These are phyloP conservation scores for Fusarium citri DNA, from an alignment of 2,329 filamentous ascomycete species.

Conservation along the genomic window DNA sequence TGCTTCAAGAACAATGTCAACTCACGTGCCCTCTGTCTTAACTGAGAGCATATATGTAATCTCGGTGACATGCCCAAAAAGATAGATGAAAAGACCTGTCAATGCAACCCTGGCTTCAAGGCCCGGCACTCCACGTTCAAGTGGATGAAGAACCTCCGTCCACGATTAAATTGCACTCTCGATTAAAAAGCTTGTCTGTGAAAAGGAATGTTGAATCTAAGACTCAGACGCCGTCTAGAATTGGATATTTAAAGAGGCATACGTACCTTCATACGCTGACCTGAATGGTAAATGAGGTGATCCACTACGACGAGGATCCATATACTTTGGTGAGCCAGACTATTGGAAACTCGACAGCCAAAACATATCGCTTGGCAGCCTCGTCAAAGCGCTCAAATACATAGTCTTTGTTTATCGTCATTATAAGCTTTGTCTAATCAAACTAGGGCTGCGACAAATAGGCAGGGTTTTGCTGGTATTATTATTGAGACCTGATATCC, in stretches of 20 bases:
- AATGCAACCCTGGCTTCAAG: constrained; percentile 23
- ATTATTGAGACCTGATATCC: background rate
- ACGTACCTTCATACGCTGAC: background rate
- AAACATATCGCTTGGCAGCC: background rate
- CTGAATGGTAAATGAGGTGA: background rate
- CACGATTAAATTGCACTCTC: background rate
- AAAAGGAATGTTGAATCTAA: constrained; percentile 9
- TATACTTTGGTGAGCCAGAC: background rate
- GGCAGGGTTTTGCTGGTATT: background rate
- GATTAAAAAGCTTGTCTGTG: constrained; percentile 18
- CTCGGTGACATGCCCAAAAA: constrained; percentile 33
- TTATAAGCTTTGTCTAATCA: background rate
- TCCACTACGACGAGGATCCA: background rate
- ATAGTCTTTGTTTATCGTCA: background rate
- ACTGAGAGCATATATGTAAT: constrained; percentile 25
- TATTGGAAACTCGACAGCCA: background rate
- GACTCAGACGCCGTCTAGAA: constrained; percentile 1
- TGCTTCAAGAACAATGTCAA: background rate
- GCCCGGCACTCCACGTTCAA: background rate
- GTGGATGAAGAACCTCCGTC: background rate
- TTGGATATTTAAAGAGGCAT: background rate
- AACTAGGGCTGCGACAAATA: background rate
- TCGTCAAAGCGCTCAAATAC: background rate
- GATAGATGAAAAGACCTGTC: constrained; percentile 1
- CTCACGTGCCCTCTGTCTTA: constrained; percentile 26